These are phyloP conservation scores for Jimgerdemannia lactiflua DNA, from an alignment of 192 early-diverging fungal genomes.

Conservation along the genomic window DNA sequence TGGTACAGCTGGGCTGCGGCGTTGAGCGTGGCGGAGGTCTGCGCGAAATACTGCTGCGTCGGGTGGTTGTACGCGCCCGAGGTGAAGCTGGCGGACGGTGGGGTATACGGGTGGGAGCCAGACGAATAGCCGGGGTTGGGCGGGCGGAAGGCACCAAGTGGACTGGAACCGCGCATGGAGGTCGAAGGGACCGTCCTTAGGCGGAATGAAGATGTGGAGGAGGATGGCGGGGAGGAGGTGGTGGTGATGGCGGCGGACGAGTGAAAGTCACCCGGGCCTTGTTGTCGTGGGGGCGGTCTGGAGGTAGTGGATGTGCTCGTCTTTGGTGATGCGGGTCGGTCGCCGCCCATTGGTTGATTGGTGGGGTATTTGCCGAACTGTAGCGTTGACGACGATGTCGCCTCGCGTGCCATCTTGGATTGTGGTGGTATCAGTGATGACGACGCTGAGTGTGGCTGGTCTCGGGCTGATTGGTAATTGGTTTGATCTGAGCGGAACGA, in stretches of 20 bases:
- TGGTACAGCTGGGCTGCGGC: constrained; percentile 3
- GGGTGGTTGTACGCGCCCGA: constrained; percentile 17
- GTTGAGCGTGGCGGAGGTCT: constrained; percentile 30
- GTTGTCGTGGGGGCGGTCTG: not conserved
- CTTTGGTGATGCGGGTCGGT: not conserved
- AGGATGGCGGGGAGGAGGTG: not conserved
- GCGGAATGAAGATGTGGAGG: constrained; percentile 5
- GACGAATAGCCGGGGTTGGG: constrained; percentile 1
- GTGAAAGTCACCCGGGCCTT: not conserved
- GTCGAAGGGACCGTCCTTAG: constrained; percentile 2
- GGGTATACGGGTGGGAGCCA: constrained; percentile 4
- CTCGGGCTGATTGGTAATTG: not conserved
- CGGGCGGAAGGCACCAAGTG: constrained; percentile 1
- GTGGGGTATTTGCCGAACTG: not conserved
- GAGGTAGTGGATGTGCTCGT: not conserved
- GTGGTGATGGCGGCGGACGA: not conserved
- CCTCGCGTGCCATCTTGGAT: not conserved
- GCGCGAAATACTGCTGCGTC: constrained; percentile 28
- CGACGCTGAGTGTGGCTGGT: not conserved
- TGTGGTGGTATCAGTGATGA: not conserved
- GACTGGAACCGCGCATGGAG: not conserved
- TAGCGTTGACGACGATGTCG: not conserved
- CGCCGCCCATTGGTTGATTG: too few species aligned
- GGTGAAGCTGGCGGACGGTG: constrained; percentile 6
- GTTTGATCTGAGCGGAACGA: not conserved